Evolutionary conservation across 2,329 filamentous ascomycete genomes (phyloP).

Genomic region (Neofusicoccum laricinum): DNA sequence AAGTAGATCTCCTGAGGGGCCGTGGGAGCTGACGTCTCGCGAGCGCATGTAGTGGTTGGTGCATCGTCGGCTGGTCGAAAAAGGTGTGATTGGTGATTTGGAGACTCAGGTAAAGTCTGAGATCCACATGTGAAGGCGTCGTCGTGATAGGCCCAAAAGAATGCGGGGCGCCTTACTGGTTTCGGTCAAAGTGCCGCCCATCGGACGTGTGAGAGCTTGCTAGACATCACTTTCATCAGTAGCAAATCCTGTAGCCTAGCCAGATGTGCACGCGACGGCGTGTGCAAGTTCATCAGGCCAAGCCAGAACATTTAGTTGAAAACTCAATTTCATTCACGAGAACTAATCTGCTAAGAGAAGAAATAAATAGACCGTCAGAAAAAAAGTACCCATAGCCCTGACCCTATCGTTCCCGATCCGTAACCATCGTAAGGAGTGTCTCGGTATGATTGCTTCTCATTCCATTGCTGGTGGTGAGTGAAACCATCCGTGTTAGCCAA

Average conservation of each 20-base stretch:
- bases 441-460: background rate
- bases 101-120: background rate
- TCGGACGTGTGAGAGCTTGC: background rate
- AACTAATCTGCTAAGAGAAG: background rate
- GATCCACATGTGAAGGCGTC: background rate
- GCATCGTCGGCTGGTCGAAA: background rate
- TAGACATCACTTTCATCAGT: background rate
- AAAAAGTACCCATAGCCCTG: background rate
- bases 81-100: background rate
- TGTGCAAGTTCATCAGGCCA: no score
- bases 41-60: background rate
- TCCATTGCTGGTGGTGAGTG: background rate
- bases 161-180: background rate
- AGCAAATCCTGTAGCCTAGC: no score
- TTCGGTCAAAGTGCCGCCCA: background rate
- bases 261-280: no score
- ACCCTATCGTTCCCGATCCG: background rate
- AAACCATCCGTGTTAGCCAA: conserved; percentile 7
- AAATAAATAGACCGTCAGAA: background rate
- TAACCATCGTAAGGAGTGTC: conserved; percentile 5
- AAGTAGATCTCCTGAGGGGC: no score
- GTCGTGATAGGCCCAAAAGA: background rate
- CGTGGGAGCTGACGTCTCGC: background rate
- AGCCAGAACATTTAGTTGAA: background rate
- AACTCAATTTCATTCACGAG: conserved; percentile 2